Base-by-base conservation (phyloP, 331 rosid species). In the Saraca asoca region DNA sequence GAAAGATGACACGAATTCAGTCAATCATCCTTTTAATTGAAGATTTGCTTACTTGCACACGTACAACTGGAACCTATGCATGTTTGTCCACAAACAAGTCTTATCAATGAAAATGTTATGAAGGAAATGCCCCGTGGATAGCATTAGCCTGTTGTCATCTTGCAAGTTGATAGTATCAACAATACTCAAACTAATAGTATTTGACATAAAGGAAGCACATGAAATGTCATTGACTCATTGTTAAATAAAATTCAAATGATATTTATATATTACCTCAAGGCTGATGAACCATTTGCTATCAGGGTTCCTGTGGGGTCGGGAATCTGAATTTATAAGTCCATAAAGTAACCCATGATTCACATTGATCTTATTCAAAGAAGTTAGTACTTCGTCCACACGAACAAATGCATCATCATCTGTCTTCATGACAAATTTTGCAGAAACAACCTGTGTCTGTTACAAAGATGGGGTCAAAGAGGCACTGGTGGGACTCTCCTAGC, bases 391-490 rank as follows among this genome's bases (percentile, higher is more conserved):
- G 59, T 94, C 95, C 38, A 94, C 86, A 61, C 99, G 92, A 52
- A 94, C 95, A 64, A 94, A 88, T 52, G 99, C 95, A 80, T 94
- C 99, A 15, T 94, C 99, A 77, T 94, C 99, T 4, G 99, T 94
- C 85, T 94, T 94, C 99, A 94, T 94, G 80, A 90, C 86, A 74
- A 67, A 90, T 77, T 82, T 94, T 17, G 99, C 95, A 7, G 99
- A 86, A 81, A 91, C 91, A 76, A 91, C 95, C 72, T 94, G 87
- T 7, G 97, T 89, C 99, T 94, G 96, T 81, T 70, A 64, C 73
- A 79, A 64, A 62, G 52, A 72, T 13, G 39, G 55, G 70, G 58
- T 60, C 66, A 78, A 68, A 77, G 75, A 82, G 78, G 19, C 12
- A 46, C 59, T 46, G 63, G 55, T 76, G 4, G 7, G 57, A 64